A percentile compares a stretch with the other conserved stretches of the same genome.
phyloP scores from a whole-genome alignment of 2,329 filamentous ascomycete genomes.

The Cercospora nicotianae region DNA sequence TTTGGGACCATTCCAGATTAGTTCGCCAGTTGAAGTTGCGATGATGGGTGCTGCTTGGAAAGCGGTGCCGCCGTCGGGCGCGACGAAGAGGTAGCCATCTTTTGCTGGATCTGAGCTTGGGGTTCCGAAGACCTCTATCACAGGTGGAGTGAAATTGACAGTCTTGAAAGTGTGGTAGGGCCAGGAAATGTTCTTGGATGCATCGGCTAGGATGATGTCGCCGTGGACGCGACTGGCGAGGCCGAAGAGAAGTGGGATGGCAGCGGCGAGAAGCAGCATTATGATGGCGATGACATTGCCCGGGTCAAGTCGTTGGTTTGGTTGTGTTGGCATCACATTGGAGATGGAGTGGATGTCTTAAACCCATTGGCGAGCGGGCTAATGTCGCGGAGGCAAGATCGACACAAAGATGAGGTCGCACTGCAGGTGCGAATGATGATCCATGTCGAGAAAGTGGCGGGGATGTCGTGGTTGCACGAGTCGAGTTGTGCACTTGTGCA shows the following conservation, averaged over 20 bases:
- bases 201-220: conserved; percentile 14
- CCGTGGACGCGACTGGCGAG: conserved; percentile 5
- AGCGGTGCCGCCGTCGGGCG: conserved; percentile 24
- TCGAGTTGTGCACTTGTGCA: neutral
- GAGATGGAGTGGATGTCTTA: neutral
- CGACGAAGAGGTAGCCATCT: conserved; percentile 26
- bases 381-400: neutral
- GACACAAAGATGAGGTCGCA: neutral
- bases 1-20: conserved; percentile 26
- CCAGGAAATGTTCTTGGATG: conserved; percentile 20
- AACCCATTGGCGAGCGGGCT: neutral
- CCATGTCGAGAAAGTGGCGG: conserved; percentile 2
- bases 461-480: neutral
- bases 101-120: neutral
- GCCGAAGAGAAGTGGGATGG: neutral
- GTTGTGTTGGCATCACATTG: neutral
- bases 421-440: conserved; percentile 3
- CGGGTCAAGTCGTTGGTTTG: neutral
- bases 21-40: conserved; percentile 18
- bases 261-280: neutral
- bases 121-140: conserved; percentile 8
- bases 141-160: conserved; percentile 19
- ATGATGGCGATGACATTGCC: conserved; percentile 9
- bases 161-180: conserved; percentile 22
- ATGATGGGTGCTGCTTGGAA: conserved; percentile 23